A percentile compares a stretch with the other conserved stretches of the same genome.
Evolutionary conservation across 2,329 filamentous ascomycete species (phyloP).

Genomic region (Pestalotiopsis sp.): DNA sequence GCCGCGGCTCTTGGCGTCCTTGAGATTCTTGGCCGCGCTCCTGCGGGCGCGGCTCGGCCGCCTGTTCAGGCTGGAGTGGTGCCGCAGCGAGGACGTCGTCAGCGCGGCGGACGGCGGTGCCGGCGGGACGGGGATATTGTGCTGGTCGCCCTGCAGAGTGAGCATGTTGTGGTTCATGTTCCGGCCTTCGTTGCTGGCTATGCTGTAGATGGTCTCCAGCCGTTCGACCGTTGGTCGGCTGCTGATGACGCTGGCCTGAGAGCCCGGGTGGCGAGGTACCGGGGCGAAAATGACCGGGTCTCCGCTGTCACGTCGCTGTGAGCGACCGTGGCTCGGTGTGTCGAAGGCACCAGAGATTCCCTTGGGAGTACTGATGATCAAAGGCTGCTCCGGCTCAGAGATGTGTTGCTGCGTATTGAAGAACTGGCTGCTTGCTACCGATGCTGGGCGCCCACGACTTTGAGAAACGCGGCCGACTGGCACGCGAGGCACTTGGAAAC

Average conservation of each 20-base stretch:
- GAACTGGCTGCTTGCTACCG: slow-evolving; percentile 24
- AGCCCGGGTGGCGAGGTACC: slow-evolving; percentile 52
- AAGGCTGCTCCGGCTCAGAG: slow-evolving; percentile 49
- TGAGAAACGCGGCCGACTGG: slow-evolving; percentile 36
- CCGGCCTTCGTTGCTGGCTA: slow-evolving; percentile 26
- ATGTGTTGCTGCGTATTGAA: slow-evolving; percentile 27
- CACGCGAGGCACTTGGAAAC: slow-evolving; percentile 43
- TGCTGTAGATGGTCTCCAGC: slow-evolving; percentile 57
- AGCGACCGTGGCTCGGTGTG: slow-evolving; percentile 36
- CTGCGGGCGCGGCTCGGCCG: slow-evolving; percentile 59
- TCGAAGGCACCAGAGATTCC: slow-evolving; percentile 59
- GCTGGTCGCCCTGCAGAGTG: slow-evolving; percentile 13
- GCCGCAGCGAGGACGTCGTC: slow-evolving; percentile 39
- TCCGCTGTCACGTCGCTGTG: slow-evolving; percentile 27
- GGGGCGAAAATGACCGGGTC: slow-evolving; percentile 56
- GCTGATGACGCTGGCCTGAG: slow-evolving; percentile 34
- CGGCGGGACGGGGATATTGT: slow-evolving; percentile 16
- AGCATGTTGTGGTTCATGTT: slow-evolving; percentile 13
- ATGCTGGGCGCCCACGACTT: slow-evolving; percentile 21
- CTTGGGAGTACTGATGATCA: slow-evolving; percentile 63
- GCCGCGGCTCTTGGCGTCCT: slow-evolving; percentile 60
- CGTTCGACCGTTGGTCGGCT: slow-evolving; percentile 52
- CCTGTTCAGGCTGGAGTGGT: slow-evolving; percentile 46
- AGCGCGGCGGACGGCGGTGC: slow-evolving; percentile 35
- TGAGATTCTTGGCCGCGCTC: slow-evolving; percentile 64